These are phyloP conservation scores for Cucumis sativus DNA, from an alignment of 306 rosid species.

Conservation along the genomic window DNA sequence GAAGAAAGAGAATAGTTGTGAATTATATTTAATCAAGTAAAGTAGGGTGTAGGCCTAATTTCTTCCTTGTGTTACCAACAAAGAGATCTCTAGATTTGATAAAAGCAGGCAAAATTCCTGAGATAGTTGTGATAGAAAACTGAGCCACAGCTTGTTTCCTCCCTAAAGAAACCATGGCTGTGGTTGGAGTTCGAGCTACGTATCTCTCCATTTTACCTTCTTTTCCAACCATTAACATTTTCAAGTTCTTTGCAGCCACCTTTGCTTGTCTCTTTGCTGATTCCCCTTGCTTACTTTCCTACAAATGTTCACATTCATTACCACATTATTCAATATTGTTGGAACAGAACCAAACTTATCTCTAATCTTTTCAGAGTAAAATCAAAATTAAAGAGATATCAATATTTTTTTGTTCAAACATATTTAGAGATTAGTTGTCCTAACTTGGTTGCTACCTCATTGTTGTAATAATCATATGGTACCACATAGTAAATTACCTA, in stretches of 20 bases:
- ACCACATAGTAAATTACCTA: no score
- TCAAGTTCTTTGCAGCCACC: conserved; percentile 54
- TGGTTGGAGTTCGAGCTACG: conserved; percentile 16
- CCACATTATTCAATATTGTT: no score
- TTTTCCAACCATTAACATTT: conserved; percentile 23
- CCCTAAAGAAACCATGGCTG: conserved; percentile 64
- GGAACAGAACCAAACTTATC: no score
- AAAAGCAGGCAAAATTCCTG: conserved; percentile 46
- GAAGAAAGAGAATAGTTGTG: no score
- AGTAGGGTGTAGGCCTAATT: conserved; percentile 37
- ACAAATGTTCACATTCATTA: no score
- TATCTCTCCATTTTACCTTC: conserved; percentile 36
- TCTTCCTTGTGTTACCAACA: conserved; percentile 60
- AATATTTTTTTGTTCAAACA: no score
- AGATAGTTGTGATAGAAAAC: conserved; percentile 33
- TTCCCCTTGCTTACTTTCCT: conserved; percentile 65
- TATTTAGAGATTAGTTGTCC: no score
- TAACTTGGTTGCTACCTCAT: no score
- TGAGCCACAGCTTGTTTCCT: conserved; percentile 65
- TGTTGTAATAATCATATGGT: no score
- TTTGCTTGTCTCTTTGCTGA: conserved; percentile 59
- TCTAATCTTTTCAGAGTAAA: no score
- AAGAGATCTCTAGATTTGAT: conserved; percentile 66
- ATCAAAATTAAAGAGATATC: no score
- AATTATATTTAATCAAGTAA: background rate